phyloP scores from a whole-genome alignment of 805 yeast species.

The Nakazawaea anatomiae region DNA sequence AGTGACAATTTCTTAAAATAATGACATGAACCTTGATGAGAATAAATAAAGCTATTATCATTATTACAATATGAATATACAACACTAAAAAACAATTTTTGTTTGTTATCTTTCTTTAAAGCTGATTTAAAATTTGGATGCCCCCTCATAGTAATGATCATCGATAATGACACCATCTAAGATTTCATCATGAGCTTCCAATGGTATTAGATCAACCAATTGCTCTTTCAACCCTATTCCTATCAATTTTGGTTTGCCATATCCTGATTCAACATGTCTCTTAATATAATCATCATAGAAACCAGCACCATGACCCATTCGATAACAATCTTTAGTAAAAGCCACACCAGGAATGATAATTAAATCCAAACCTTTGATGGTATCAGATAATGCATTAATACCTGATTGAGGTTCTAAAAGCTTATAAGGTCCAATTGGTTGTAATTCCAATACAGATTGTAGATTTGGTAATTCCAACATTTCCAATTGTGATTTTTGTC shows the following conservation, averaged over 20 bases:
- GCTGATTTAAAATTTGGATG: neutral
- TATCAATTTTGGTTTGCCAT: slow-evolving; percentile 35
- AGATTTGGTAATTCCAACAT: slow-evolving; percentile 46
- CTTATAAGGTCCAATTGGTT: slow-evolving; percentile 64
- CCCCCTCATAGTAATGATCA: slow-evolving; percentile 16
- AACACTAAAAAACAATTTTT: no score
- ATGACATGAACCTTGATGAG: no score
- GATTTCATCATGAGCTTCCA: slow-evolving; percentile 57
- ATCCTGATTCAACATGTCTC: slow-evolving; percentile 34
- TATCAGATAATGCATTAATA: slow-evolving; percentile 13
- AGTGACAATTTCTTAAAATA: no score
- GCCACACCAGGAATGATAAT: slow-evolving; percentile 85
- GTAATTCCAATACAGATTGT: slow-evolving; percentile 37
- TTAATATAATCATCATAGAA: slow-evolving; percentile 76
- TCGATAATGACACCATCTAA: slow-evolving; percentile 51
- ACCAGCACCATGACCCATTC: slow-evolving; percentile 94
- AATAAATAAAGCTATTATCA: no score
- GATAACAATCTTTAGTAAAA: slow-evolving; percentile 38
- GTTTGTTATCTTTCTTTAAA: neutral
- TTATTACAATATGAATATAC: neutral
- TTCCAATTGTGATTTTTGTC: slow-evolving; percentile 40
- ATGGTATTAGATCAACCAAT: slow-evolving; percentile 44
- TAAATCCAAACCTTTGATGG: slow-evolving; percentile 51
- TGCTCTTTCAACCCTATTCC: slow-evolving; percentile 70
- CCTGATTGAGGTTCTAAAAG: slow-evolving; percentile 57